Conservation (phyloP, 2,329 filamentous ascomycete genomes). For the Colletotrichum destructivum region DNA sequence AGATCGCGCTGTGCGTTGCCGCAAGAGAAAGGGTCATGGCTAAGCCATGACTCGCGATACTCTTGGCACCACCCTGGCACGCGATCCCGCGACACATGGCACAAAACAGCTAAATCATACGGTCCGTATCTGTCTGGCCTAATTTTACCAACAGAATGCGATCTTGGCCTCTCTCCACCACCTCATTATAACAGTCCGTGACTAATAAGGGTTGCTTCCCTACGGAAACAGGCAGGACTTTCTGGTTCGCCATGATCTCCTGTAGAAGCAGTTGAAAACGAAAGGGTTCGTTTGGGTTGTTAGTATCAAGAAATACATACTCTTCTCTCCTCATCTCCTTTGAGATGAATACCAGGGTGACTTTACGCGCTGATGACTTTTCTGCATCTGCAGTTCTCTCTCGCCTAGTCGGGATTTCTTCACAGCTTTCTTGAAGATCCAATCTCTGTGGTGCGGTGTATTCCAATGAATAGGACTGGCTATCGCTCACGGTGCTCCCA, state of each 20-base stretch:
- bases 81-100: background rate
- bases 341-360: background rate
- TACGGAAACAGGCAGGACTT: background rate
- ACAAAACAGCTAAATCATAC: background rate
- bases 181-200: background rate
- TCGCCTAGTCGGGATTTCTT: background rate
- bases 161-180: background rate
- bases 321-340: conserved; percentile 4
- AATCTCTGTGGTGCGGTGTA: background rate
- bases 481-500: background rate
- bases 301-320: background rate
- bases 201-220: background rate
- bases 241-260: background rate
- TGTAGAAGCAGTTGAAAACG: background rate
- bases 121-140: background rate
- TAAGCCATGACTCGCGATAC: background rate
- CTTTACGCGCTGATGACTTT: background rate
- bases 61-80: background rate
- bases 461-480: background rate
- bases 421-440: background rate
- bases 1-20: background rate
- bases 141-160: background rate
- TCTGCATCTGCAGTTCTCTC: background rate
- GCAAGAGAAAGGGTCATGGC: background rate
- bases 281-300: background rate